A percentile compares a stretch with the other conserved stretches of the same genome.
Evolutionary conservation across 108 stramenopile genomes (phyloP).

Genomic region (Skeletonema marinoi): DNA sequence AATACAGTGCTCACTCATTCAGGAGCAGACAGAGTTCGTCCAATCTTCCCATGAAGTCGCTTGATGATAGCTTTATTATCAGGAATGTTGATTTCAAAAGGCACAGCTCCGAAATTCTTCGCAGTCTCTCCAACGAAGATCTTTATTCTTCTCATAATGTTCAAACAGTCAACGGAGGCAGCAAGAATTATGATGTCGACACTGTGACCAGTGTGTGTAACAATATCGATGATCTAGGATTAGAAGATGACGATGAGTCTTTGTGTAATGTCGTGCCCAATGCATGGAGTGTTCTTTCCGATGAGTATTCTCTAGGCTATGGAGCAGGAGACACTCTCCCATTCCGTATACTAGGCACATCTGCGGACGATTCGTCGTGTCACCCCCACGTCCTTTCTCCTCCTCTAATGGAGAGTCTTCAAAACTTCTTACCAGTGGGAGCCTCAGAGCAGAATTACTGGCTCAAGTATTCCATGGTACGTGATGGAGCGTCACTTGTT

Average conservation of each 20-base stretch:
- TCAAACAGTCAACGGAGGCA: slow-evolving; percentile 32
- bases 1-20: slow-evolving; percentile 19
- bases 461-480: slow-evolving; percentile 77
- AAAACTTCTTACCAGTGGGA: slow-evolving; percentile 56
- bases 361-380: slow-evolving; percentile 47
- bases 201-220: slow-evolving; percentile 35
- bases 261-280: slow-evolving; percentile 36
- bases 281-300: slow-evolving; percentile 79
- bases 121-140: slow-evolving; percentile 50
- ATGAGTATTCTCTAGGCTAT: slow-evolving; percentile 81
- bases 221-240: slow-evolving; percentile 14
- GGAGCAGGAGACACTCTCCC: slow-evolving; percentile 49
- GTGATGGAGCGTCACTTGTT: slow-evolving; percentile 75
- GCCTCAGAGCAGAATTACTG: slow-evolving; percentile 63
- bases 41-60: slow-evolving; percentile 17
- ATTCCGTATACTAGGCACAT: slow-evolving; percentile 60
- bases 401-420: slow-evolving; percentile 75
- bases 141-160: slow-evolving; percentile 40
- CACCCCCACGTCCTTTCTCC: slow-evolving; percentile 77
- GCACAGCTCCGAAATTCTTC: slow-evolving; percentile 38
- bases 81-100: slow-evolving; percentile 39
- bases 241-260: slow-evolving; percentile 28
- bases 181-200: slow-evolving; percentile 11
- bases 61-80: slow-evolving; percentile 50
- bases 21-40: slow-evolving; percentile 18